phyloP scores from a whole-genome alignment of 331 rosid species.

The Rosa hybrid region DNA sequence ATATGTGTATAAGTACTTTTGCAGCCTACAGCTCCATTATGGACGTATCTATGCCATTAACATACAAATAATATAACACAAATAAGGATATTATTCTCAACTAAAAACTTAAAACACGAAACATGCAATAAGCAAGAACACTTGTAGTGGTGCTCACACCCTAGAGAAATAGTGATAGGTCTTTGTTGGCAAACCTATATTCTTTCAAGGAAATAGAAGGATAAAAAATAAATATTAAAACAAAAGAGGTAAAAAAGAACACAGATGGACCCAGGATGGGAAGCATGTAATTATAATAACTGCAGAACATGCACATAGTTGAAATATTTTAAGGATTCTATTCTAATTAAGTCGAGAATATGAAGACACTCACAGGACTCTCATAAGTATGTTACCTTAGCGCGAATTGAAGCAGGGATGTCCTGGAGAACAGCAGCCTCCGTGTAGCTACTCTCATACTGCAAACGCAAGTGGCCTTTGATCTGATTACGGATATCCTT shows the following conservation, averaged over 20 bases:
- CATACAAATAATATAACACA: neutral
- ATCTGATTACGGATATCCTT: slow-evolving; percentile 86
- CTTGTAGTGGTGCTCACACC: neutral
- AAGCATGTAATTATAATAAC: neutral
- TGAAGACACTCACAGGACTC: slow-evolving; percentile 16
- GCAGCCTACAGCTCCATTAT: neutral
- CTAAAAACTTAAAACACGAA: neutral
- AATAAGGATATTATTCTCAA: neutral
- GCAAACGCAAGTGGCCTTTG: slow-evolving; percentile 90
- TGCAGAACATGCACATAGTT: neutral
- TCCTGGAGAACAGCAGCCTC: slow-evolving; percentile 80
- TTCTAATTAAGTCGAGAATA: neutral
- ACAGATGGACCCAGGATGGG: neutral
- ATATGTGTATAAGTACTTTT: neutral
- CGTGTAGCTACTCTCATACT: slow-evolving; percentile 90
- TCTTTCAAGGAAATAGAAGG: neutral
- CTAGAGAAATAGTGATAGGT: too few relatives aligned
- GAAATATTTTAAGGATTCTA: neutral
- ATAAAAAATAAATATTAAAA: neutral
- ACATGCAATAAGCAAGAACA: neutral
- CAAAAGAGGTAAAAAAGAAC: neutral
- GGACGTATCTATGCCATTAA: neutral
- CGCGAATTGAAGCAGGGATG: slow-evolving; percentile 82
- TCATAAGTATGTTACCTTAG: slow-evolving; percentile 59
- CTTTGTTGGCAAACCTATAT: neutral